A percentile compares a stretch with the other conserved stretches of the same genome.
These are phyloP conservation scores for Triangularia setosa DNA, from an alignment of 2,329 filamentous ascomycete species.

Conservation along the genomic window DNA sequence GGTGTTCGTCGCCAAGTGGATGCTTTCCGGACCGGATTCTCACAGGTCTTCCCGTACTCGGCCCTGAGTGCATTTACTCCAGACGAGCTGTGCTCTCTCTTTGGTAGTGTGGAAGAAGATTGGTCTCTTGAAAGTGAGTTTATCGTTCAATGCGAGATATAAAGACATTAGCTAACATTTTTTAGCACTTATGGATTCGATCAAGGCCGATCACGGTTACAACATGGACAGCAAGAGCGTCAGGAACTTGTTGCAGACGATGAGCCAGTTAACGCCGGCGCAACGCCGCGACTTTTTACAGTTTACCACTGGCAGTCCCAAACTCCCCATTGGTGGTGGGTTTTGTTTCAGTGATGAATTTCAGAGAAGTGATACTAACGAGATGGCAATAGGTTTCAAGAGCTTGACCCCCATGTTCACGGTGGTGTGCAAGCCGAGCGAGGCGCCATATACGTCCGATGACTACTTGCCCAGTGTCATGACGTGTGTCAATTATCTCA, in stretches of 20 bases:
- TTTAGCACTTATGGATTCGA: slow-evolving; percentile 88
- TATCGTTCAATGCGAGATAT: neutral
- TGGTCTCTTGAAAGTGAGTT: slow-evolving; percentile 94
- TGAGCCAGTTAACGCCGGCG: slow-evolving; percentile 75
- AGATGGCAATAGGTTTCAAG: slow-evolving; percentile 70
- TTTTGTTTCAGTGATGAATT: neutral
- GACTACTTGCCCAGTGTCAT: slow-evolving; percentile 99
- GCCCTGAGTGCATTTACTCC: slow-evolving; percentile 92
- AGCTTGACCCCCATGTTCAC: slow-evolving; percentile 97
- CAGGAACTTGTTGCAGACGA: slow-evolving; percentile 84
- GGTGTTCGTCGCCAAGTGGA: slow-evolving; percentile 87
- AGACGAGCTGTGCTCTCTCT: slow-evolving; percentile 89
- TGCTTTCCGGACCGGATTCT: slow-evolving; percentile 87
- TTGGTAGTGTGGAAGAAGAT: slow-evolving; percentile 89
- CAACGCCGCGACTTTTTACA: slow-evolving; percentile 92
- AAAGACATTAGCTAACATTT: slow-evolving; percentile 21
- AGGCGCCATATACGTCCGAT: slow-evolving; percentile 86
- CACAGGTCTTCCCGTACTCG: slow-evolving; percentile 92
- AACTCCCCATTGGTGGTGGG: slow-evolving; percentile 92
- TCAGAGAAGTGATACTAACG: slow-evolving; percentile 27
- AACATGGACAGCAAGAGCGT: slow-evolving; percentile 98
- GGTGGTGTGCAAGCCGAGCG: slow-evolving; percentile 97
- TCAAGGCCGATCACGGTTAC: slow-evolving; percentile 97
- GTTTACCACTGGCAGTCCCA: slow-evolving; percentile 96
- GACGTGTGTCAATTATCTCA: slow-evolving; percentile 99